phyloP scores from a whole-genome alignment of 495 filamentous ascomycete genomes.

The Aspergillus homomorphus region DNA sequence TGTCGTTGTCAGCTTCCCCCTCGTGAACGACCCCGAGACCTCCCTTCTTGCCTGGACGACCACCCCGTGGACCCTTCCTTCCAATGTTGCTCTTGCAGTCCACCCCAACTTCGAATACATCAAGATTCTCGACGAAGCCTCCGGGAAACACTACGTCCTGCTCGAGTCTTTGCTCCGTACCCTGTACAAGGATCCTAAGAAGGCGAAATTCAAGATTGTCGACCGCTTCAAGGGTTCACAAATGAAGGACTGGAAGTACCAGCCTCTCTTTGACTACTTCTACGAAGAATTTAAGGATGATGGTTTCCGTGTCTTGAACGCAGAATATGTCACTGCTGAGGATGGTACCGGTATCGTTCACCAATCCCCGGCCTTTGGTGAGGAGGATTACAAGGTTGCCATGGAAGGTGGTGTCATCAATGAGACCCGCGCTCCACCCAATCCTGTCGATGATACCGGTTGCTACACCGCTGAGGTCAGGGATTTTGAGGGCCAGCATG shows the following conservation, averaged over 20 bases:
- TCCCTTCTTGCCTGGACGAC: slow-evolving; percentile 88
- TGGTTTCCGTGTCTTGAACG: slow-evolving; percentile 83
- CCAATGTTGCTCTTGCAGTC: slow-evolving; percentile 74
- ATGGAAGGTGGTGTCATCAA: slow-evolving; percentile 73
- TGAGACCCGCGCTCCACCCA: slow-evolving; percentile 75
- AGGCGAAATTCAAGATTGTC: slow-evolving; percentile 89
- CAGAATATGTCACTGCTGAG: slow-evolving; percentile 85
- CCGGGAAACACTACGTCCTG: slow-evolving; percentile 82
- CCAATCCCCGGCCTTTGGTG: slow-evolving; percentile 91
- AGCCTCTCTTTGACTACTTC: slow-evolving; percentile 91
- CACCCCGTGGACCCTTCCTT: slow-evolving; percentile 93
- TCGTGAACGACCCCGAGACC: slow-evolving; percentile 71
- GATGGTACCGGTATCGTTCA: slow-evolving; percentile 96
- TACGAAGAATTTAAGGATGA: slow-evolving; percentile 87
- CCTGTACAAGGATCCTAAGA: slow-evolving; percentile 95
- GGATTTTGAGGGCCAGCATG: slow-evolving; percentile 85
- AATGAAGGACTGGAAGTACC: slow-evolving; percentile 90
- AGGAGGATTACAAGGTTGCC: slow-evolving; percentile 91
- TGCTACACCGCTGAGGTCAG: slow-evolving; percentile 75
- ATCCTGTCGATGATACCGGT: slow-evolving; percentile 83
- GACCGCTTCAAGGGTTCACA: slow-evolving; percentile 78
- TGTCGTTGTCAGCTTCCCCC: slow-evolving; percentile 84
- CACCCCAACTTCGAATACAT: slow-evolving; percentile 93
- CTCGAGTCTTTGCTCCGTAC: slow-evolving; percentile 80
- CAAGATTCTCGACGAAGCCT: slow-evolving; percentile 80